Evolutionary conservation across 2,329 filamentous ascomycete species (phyloP).

Genomic region (Triangularia setosa): DNA sequence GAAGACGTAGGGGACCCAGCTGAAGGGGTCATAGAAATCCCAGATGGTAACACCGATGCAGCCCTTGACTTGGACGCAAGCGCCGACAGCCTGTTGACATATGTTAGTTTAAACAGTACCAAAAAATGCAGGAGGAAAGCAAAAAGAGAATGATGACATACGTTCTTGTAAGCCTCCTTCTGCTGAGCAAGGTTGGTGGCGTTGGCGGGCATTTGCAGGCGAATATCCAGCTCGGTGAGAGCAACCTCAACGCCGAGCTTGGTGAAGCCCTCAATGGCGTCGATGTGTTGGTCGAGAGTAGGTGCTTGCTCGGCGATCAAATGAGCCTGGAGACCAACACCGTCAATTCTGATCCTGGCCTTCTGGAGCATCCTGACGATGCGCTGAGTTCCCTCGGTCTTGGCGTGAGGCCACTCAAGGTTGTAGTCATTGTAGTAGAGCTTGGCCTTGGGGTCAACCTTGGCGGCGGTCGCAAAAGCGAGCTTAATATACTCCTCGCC

Average conservation of each 20-base stretch:
- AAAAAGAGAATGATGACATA: constrained; percentile 7
- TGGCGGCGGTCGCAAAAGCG: constrained; percentile 49
- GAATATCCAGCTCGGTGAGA: constrained; percentile 58
- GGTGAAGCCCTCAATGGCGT: constrained; percentile 47
- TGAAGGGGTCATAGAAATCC: constrained; percentile 41
- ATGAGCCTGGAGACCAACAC: constrained; percentile 57
- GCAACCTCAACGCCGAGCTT: constrained; percentile 52
- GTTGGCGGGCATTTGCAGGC: constrained; percentile 38
- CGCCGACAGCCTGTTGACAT: constrained; percentile 25
- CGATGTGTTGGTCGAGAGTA: constrained; percentile 40
- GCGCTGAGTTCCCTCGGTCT: constrained; percentile 40
- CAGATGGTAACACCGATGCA: constrained; percentile 44
- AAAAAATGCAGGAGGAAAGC: not conserved
- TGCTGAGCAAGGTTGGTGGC: constrained; percentile 42
- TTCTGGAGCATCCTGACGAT: constrained; percentile 43
- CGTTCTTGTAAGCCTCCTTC: constrained; percentile 41
- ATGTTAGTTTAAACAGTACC: not conserved
- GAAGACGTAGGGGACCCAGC: constrained; percentile 38
- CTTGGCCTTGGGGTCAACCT: constrained; percentile 47
- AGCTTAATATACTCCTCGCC: constrained; percentile 50
- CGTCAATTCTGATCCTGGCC: constrained; percentile 46
- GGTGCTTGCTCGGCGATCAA: constrained; percentile 50
- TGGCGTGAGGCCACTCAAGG: constrained; percentile 46
- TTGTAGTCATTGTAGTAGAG: constrained; percentile 61
- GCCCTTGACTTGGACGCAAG: constrained; percentile 32